Evolutionary conservation across 257 asterid genomes (phyloP), one percentile per base, ranked within the genome.

Genomic region (Coffea eugenioides): DNA sequence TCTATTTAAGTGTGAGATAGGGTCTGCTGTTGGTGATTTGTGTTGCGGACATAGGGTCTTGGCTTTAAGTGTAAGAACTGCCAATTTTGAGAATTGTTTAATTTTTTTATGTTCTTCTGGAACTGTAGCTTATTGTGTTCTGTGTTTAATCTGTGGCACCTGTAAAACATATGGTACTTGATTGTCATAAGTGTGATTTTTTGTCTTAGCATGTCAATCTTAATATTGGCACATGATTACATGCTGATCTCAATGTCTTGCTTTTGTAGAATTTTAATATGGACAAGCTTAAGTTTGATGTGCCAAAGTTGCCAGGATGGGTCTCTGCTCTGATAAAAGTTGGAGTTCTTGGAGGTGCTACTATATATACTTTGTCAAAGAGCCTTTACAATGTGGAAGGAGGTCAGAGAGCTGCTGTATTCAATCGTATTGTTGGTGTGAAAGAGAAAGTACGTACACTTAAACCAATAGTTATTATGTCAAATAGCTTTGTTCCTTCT

Each of bases 321-420:
- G 91, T 89, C 77, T 88, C 94, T 67, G 88, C 90, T 70, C 68
- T 91, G 69, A 68, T 89, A 78, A 85, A 85, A 57, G 36, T 90
- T 74, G 94, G 92, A 61, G 45, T 84, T 65, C 46, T 90, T 79
- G 94, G 88, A 46, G 93, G 93, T 56, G 77, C 90, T 75, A 89
- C 93, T 48, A 43, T 87, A 4, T 90, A 90, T 68, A 93, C 88
- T 83, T 74, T 88, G 74, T 36, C 88, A 59, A 90, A 88, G 81
- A 91, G 97, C 85, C 90, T 91, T 76, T 91, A 91, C 92, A 90
- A 90, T 83, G 94, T 91, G 41, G 97, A 91, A 72, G 94, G 97
- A 81, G 97, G 97, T 59, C 94, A 91, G 78, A 89, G 97, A 16
- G 97, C 97, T 59, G 83, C 90, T 77, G 92, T 91, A 77, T 91